These are phyloP conservation scores for Macrolepiota albuminosa DNA, from an alignment of 768 basidiomycete species.

Conservation along the genomic window DNA sequence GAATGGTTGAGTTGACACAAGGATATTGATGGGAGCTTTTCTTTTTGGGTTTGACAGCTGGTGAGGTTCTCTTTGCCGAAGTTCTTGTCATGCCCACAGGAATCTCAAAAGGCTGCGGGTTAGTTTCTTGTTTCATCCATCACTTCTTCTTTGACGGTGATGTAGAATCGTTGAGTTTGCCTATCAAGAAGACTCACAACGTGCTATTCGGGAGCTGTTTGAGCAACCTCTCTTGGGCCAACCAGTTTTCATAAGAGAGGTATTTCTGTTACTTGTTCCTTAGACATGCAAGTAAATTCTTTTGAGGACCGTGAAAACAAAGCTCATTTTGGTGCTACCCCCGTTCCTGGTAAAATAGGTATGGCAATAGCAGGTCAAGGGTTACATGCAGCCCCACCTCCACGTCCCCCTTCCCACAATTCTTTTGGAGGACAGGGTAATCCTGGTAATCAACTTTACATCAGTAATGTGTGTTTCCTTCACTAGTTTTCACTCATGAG, in stretches of 20 bases:
- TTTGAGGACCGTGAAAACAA: slow-evolving; percentile 94
- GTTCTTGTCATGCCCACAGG: slow-evolving; percentile 95
- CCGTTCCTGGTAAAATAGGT: slow-evolving; percentile 94
- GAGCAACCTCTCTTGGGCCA: slow-evolving; percentile 87
- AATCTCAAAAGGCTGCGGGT: slow-evolving; percentile 99
- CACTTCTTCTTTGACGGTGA: slow-evolving; percentile 13
- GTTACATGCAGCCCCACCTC: slow-evolving; percentile 71
- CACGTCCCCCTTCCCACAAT: slow-evolving; percentile 79
- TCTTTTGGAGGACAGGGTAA: slow-evolving; percentile 54
- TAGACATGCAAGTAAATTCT: not conserved
- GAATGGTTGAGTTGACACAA: slow-evolving; percentile 63
- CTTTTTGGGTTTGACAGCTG: slow-evolving; percentile 90
- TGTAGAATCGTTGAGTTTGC: slow-evolving; percentile 92
- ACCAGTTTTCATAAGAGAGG: slow-evolving; percentile 96
- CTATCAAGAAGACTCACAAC: slow-evolving; percentile 83
- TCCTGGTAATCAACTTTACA: slow-evolving; percentile 90
- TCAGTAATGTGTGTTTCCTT: slow-evolving; percentile 67
- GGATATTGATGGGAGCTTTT: slow-evolving; percentile 95
- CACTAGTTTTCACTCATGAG: not conserved
- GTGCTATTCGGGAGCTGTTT: slow-evolving; percentile 85
- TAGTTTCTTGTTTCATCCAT: slow-evolving; percentile 29
- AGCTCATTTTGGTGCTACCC: slow-evolving; percentile 92
- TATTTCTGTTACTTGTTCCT: slow-evolving; percentile 23
- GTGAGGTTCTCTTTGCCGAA: slow-evolving; percentile 99
- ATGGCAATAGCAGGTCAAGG: slow-evolving; percentile 96